These are phyloP conservation scores for Sarocladium strictum DNA, from an alignment of 2,329 filamentous ascomycete species.

Conservation along the genomic window DNA sequence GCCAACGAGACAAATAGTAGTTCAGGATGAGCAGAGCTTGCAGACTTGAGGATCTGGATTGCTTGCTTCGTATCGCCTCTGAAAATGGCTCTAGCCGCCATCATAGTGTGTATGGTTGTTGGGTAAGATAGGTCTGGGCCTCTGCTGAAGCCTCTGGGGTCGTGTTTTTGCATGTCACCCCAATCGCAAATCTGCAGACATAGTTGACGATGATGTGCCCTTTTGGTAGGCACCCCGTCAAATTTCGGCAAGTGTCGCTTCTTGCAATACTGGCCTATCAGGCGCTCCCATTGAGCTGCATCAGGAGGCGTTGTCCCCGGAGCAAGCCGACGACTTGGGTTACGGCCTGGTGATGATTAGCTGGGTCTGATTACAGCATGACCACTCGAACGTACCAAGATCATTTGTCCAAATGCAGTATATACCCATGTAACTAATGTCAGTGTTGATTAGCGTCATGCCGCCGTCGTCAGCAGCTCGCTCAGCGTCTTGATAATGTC, in stretches of 20 bases:
- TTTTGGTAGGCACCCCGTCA: constrained; percentile 56
- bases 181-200: constrained; percentile 71
- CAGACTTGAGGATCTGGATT: constrained; percentile 62
- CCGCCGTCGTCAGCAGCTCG: constrained; percentile 58
- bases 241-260: constrained; percentile 57
- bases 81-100: constrained; percentile 70
- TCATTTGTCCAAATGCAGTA: constrained; percentile 66
- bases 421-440: constrained; percentile 72
- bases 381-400: constrained; percentile 44
- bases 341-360: constrained; percentile 33
- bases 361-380: not conserved
- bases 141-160: constrained; percentile 24
- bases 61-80: constrained; percentile 63
- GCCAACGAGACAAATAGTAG: constrained; percentile 64
- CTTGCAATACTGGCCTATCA: constrained; percentile 58
- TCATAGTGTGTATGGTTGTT: constrained; percentile 62
- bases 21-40: constrained; percentile 56
- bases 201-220: constrained; percentile 65
- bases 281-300: constrained; percentile 50
- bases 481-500: constrained; percentile 46
- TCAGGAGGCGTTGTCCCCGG: constrained; percentile 41
- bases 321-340: constrained; percentile 40
- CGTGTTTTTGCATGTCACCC: constrained; percentile 50
- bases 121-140: constrained; percentile 39
- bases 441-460: constrained; percentile 64